phyloP scores from a whole-genome alignment of 2,329 filamentous ascomycete genomes.

The Paracorniculantispora psalliotae region DNA sequence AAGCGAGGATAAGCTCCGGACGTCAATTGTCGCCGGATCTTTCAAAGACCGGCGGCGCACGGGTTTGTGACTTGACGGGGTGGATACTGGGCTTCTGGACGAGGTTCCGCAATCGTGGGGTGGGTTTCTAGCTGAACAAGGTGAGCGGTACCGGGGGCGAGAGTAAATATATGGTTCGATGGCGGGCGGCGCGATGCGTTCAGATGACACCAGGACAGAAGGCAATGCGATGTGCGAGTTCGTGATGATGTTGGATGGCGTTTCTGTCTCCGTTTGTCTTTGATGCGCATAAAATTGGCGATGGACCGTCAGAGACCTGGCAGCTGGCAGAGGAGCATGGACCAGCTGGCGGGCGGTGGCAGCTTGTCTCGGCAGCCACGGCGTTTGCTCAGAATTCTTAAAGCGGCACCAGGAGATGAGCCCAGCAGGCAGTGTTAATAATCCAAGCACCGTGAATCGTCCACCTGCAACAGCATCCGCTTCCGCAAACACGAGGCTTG shows the following conservation, averaged over 20 bases:
- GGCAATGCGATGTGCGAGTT: not conserved
- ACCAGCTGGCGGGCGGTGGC: not conserved
- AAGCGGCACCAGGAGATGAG: conserved; percentile 1
- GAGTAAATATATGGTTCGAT: not conserved
- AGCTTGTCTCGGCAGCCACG: not conserved
- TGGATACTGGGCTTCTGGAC: conserved; percentile 7
- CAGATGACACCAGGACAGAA: not conserved
- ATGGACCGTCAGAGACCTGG: not conserved
- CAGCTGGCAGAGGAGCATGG: not conserved
- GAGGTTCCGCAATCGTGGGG: conserved; percentile 14
- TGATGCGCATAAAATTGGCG: not conserved
- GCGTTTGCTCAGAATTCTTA: conserved; percentile 9
- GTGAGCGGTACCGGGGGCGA: not conserved
- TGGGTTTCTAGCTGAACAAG: not conserved
- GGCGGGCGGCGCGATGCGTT: not conserved
- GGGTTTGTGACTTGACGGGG: conserved; percentile 6
- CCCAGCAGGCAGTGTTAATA: not conserved
- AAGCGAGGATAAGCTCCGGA: not conserved
- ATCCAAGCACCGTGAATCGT: conserved; percentile 2
- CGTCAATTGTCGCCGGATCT: conserved; percentile 1
- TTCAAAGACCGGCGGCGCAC: not conserved
- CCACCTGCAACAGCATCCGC: not conserved
- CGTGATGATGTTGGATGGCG: not conserved
- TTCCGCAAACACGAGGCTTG: no score
- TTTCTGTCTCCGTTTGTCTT: conserved; percentile 1